Percentiles rank a stretch among this genome's conserved stretches.
Evolutionary conservation across 768 basidiomycete species (phyloP).

Genomic region (Auriscalpium orientale): DNA sequence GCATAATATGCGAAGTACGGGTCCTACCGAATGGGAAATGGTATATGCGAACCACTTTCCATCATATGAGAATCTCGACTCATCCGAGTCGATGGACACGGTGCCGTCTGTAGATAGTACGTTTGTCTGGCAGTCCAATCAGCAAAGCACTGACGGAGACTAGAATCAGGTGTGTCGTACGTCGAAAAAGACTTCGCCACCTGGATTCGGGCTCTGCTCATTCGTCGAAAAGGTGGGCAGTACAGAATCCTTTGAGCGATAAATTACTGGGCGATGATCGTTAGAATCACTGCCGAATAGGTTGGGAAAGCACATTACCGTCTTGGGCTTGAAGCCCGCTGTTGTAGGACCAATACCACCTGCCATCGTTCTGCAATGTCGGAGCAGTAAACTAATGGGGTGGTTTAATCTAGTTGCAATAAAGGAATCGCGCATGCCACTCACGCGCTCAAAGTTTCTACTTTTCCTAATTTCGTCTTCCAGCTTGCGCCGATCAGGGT

Average conservation of each 20-base stretch:
- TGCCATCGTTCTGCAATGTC: constrained; percentile 49
- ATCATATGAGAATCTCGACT: constrained; percentile 47
- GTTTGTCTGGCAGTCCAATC: constrained; percentile 44
- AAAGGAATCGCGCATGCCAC: neutral
- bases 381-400: constrained; percentile 55
- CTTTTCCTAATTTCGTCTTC: constrained; percentile 50
- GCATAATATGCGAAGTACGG: too few relatives aligned
- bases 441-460: constrained; percentile 33
- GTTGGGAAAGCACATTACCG: constrained; percentile 12
- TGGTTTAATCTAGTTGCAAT: neutral
- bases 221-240: constrained; percentile 41
- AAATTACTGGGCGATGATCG: constrained; percentile 37
- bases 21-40: constrained; percentile 58
- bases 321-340: constrained; percentile 68
- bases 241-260: constrained; percentile 45
- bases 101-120: constrained; percentile 67
- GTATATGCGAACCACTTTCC: constrained; percentile 74
- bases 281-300: too few relatives aligned
- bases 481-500: constrained; percentile 46
- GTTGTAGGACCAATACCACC: constrained; percentile 81
- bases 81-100: constrained; percentile 44
- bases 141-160: neutral
- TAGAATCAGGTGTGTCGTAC: constrained; percentile 28
- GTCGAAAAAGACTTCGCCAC: constrained; percentile 75
- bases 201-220: constrained; percentile 23